Percentiles rank a stretch among this genome's conserved stretches.
Evolutionary conservation across 2,329 filamentous ascomycete species (phyloP).

Genomic region (Emmonsia crescens): DNA sequence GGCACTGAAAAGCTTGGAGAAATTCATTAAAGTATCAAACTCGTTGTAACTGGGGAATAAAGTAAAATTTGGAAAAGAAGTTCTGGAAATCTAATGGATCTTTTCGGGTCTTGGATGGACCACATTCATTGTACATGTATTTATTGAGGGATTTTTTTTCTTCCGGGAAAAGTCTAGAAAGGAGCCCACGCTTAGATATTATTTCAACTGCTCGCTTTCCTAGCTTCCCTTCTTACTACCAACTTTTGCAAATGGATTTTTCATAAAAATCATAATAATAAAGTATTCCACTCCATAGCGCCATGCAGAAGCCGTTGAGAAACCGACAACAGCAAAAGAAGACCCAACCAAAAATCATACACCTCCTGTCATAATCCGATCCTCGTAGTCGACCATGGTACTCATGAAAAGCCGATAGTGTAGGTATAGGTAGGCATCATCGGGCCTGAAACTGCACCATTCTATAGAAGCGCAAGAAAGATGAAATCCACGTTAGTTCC

Average conservation of each 20-base stretch:
- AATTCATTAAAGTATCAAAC: conserved; percentile 77
- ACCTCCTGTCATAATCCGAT: background rate
- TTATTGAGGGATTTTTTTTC: background rate
- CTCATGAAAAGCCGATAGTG: background rate
- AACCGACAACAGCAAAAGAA: background rate
- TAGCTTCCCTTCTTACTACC: background rate
- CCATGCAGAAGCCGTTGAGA: conserved; percentile 11
- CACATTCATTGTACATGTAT: background rate
- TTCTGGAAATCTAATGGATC: background rate
- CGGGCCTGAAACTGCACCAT: conserved; percentile 99
- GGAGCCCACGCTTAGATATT: background rate
- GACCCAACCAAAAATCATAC: background rate
- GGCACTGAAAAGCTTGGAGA: conserved; percentile 71
- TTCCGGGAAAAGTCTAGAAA: background rate
- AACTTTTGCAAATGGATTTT: background rate
- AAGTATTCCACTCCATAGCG: conserved; percentile 11
- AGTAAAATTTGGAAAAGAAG: background rate
- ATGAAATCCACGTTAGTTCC: background rate
- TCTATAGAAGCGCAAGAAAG: conserved; percentile 36
- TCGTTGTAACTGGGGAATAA: conserved; percentile 18
- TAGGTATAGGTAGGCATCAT: conserved; percentile 35
- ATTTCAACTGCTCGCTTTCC: background rate
- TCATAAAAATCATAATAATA: conserved; percentile 14
- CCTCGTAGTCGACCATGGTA: background rate
- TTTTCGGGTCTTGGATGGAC: background rate